phyloP scores from a whole-genome alignment of 805 yeast species.

The Nakazawaea wickerhamii region DNA sequence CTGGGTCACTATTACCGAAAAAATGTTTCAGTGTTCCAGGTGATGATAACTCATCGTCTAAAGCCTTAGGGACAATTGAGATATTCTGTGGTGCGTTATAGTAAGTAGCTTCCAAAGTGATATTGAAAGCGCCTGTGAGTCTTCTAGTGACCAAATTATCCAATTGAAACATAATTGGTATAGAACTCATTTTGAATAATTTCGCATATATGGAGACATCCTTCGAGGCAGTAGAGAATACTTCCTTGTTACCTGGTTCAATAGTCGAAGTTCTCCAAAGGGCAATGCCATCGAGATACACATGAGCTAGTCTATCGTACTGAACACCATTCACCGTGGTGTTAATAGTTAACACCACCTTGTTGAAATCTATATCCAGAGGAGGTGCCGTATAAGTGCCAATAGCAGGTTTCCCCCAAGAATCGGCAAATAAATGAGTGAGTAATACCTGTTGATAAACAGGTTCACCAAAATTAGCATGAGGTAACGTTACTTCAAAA shows the following conservation, averaged over 20 bases:
- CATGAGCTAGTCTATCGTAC: slow-evolving; percentile 60
- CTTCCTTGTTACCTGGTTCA: slow-evolving; percentile 57
- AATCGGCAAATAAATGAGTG: slow-evolving; percentile 46
- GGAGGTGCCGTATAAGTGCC: slow-evolving; percentile 39
- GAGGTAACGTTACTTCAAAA: slow-evolving; percentile 27
- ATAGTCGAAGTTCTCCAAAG: slow-evolving; percentile 84
- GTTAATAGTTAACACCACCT: slow-evolving; percentile 47
- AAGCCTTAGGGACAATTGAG: slow-evolving; percentile 7
- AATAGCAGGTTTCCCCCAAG: slow-evolving; percentile 54
- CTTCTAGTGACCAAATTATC: slow-evolving; percentile 54
- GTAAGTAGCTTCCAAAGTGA: slow-evolving; percentile 46
- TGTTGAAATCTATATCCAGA: slow-evolving; percentile 37
- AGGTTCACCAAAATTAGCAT: slow-evolving; percentile 26
- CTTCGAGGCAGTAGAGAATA: slow-evolving; percentile 47
- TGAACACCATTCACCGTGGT: slow-evolving; percentile 55
- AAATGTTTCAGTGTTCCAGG: slow-evolving; percentile 19
- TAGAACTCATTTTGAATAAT: slow-evolving; percentile 38
- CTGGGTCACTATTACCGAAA: slow-evolving; percentile 29
- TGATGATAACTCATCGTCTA: slow-evolving; percentile 17
- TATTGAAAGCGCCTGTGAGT: slow-evolving; percentile 56
- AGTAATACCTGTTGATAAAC: slow-evolving; percentile 37
- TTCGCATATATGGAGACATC: slow-evolving; percentile 56
- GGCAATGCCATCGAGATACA: slow-evolving; percentile 56
- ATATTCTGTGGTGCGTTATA: slow-evolving; percentile 29
- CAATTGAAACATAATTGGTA: slow-evolving; percentile 49